Evolutionary conservation across 306 rosid genomes (phyloP).

Genomic region (barrel medic (Medicago truncatula)): DNA sequence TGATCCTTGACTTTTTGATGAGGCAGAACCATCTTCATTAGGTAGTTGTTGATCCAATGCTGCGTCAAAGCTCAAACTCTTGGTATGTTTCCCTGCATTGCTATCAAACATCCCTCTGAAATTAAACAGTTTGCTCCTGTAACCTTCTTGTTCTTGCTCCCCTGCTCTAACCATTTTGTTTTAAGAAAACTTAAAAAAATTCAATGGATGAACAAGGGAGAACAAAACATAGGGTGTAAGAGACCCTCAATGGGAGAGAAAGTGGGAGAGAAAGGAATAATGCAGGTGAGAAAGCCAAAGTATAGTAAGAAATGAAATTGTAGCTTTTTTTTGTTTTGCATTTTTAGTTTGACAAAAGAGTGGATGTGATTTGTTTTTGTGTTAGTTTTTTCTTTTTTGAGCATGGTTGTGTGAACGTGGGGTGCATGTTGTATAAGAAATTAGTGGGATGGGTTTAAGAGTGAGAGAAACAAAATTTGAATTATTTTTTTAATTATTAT

Average conservation of each 20-base stretch:
- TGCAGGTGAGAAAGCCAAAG: slow-evolving; percentile 39
- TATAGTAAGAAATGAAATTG: slow-evolving; percentile 36
- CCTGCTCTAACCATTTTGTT: slow-evolving; percentile 53
- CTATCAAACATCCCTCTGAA: slow-evolving; percentile 52
- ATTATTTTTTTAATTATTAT: background rate
- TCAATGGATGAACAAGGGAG: slow-evolving; percentile 45
- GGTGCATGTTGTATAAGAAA: slow-evolving; percentile 70
- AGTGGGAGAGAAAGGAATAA: background rate
- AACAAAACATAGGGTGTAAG: slow-evolving; percentile 57
- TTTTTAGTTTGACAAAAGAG: slow-evolving; percentile 53
- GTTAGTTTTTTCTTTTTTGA: no score
- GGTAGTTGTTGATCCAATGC: slow-evolving; percentile 27
- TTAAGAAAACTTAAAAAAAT: slow-evolving; percentile 29
- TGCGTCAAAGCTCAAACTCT: slow-evolving; percentile 66
- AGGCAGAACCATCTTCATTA: slow-evolving; percentile 43
- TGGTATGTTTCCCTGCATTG: slow-evolving; percentile 49
- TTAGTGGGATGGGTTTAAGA: slow-evolving; percentile 36
- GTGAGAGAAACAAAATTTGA: slow-evolving; percentile 36
- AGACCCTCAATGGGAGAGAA: slow-evolving; percentile 41
- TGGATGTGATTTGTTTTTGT: slow-evolving; percentile 50
- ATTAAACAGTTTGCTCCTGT: slow-evolving; percentile 49
- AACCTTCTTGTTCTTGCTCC: slow-evolving; percentile 55
- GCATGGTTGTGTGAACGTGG: slow-evolving; percentile 58
- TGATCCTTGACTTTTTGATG: slow-evolving; percentile 59
- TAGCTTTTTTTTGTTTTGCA: background rate